Evolutionary conservation across 2,329 filamentous ascomycete genomes (phyloP).

Genomic region (Paecilomyces niveus): DNA sequence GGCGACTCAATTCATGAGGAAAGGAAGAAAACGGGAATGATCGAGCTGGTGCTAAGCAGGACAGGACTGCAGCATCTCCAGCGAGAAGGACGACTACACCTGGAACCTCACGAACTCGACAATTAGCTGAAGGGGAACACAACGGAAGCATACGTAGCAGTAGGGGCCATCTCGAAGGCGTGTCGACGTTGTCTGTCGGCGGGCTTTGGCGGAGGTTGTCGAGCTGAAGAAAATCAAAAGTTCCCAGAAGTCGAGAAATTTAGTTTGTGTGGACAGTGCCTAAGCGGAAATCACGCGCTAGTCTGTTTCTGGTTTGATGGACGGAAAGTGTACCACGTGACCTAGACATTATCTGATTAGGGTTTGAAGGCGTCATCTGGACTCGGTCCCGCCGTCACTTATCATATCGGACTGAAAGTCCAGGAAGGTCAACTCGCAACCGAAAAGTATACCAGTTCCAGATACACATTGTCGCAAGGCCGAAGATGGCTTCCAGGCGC

Average conservation of each 20-base stretch:
- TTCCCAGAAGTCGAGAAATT: conserved; percentile 17
- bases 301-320: conserved; percentile 6
- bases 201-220: conserved; percentile 31
- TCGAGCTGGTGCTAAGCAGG: conserved; percentile 65
- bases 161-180: conserved; percentile 53
- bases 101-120: conserved; percentile 47
- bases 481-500: conserved; percentile 38
- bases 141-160: conserved; percentile 53
- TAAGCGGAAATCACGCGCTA: conserved; percentile 12
- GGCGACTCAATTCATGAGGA: conserved; percentile 23
- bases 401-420: not conserved
- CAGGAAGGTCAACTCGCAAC: not conserved
- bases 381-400: not conserved
- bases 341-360: conserved; percentile 15
- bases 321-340: not conserved
- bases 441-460: not conserved
- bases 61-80: conserved; percentile 49
- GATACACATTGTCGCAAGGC: not conserved
- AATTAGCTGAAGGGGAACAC: conserved; percentile 28
- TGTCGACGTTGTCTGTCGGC: conserved; percentile 34
- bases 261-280: conserved; percentile 27
- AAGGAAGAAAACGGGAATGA: conserved; percentile 48
- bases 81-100: conserved; percentile 77
- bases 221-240: conserved; percentile 19
- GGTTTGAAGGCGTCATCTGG: conserved; percentile 5